Conservation (phyloP, 805 yeast species). For the Metschnikowia lachancei region DNA sequence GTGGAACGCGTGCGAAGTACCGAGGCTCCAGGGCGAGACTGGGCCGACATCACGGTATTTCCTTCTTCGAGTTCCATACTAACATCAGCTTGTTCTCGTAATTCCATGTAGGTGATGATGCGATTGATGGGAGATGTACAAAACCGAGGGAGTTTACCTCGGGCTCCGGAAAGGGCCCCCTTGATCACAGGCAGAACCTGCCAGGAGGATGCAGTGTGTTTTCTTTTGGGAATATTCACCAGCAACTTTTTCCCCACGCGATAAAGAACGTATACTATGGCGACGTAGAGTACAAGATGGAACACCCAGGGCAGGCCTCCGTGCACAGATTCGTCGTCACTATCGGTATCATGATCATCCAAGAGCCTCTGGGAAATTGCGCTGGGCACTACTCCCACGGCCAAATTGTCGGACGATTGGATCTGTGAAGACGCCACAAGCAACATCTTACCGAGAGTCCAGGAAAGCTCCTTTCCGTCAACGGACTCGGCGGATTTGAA, state of each 20-base stretch:
- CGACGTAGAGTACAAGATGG: slow-evolving; percentile 20
- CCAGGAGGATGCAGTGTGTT: neutral
- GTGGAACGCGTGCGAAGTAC: slow-evolving; percentile 39
- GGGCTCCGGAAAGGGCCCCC: slow-evolving; percentile 9
- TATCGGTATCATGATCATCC: slow-evolving; percentile 17
- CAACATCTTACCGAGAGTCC: slow-evolving; percentile 91
- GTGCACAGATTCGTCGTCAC: slow-evolving; percentile 18
- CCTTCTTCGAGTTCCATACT: slow-evolving; percentile 38
- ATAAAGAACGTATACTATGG: slow-evolving; percentile 18
- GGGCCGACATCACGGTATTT: slow-evolving; percentile 18
- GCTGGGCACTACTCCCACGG: slow-evolving; percentile 44
- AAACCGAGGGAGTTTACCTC: slow-evolving; percentile 15
- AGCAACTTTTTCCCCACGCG: slow-evolving; percentile 1
- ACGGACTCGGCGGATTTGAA: slow-evolving; percentile 81
- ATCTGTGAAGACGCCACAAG: slow-evolving; percentile 77
- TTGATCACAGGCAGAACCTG: slow-evolving; percentile 14
- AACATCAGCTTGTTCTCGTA: slow-evolving; percentile 21
- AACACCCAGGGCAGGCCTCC: slow-evolving; percentile 12
- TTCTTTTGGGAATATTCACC: neutral
- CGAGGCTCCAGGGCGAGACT: slow-evolving; percentile 21
- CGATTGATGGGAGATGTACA: slow-evolving; percentile 25
- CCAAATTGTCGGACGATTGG: slow-evolving; percentile 12
- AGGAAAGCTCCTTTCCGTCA: slow-evolving; percentile 82
- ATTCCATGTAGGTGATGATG: slow-evolving; percentile 20
- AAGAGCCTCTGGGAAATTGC: slow-evolving; percentile 27